phyloP scores from a whole-genome alignment of 75 land plant species.

The Picea sitchensis region DNA sequence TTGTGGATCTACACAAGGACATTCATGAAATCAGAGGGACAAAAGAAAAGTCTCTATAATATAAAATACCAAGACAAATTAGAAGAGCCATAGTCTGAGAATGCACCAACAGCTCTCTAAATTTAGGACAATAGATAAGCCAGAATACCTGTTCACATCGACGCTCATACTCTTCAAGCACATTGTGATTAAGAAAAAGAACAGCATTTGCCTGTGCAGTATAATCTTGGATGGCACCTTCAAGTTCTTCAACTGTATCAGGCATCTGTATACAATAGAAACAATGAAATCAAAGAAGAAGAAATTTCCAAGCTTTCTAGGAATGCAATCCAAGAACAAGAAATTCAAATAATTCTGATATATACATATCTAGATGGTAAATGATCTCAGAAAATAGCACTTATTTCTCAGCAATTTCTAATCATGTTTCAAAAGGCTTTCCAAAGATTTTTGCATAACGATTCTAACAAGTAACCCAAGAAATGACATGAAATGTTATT shows the following conservation, averaged over 20 bases:
- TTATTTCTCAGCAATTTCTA: not conserved
- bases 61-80: not conserved
- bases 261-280: conserved; percentile 70
- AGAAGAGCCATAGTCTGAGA: not conserved
- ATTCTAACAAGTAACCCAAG: not conserved
- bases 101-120: not conserved
- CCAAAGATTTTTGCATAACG: not conserved
- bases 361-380: not conserved
- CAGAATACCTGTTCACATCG: conserved; percentile 44
- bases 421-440: not conserved
- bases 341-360: not conserved
- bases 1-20: conserved; percentile 33
- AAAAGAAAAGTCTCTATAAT: not conserved
- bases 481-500: not conserved
- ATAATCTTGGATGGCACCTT: conserved; percentile 86
- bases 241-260: conserved; percentile 80
- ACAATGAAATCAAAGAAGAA: not conserved
- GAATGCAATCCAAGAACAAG: not conserved
- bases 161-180: conserved; percentile 87
- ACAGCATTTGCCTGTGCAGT: conserved; percentile 85
- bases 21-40: not conserved
- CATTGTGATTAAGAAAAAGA: conserved; percentile 69
- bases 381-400: not conserved
- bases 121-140: not conserved
- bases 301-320: not conserved